phyloP scores from a whole-genome alignment of 2,329 filamentous ascomycete genomes.

The Knufia petricola region DNA sequence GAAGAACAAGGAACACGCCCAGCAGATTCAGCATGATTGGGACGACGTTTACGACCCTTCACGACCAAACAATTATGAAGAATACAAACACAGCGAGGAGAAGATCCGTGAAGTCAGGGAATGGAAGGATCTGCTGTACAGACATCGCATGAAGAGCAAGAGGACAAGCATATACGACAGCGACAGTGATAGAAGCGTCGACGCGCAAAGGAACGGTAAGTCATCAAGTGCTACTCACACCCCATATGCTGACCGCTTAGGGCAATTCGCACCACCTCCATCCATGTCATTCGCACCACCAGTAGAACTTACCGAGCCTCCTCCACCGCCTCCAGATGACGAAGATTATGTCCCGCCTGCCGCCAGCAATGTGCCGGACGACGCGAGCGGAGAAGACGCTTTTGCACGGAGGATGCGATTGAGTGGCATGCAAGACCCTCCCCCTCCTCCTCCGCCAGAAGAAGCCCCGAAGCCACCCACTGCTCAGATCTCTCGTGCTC shows the following conservation, averaged over 20 bases:
- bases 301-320: constrained; percentile 25
- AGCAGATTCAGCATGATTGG: constrained; percentile 59
- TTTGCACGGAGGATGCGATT: constrained; percentile 55
- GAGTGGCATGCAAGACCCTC: constrained; percentile 33
- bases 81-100: constrained; percentile 77
- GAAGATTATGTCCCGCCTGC: constrained; percentile 24
- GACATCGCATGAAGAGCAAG: constrained; percentile 49
- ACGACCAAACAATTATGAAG: constrained; percentile 71
- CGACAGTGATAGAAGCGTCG: constrained; percentile 34
- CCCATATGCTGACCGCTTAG: constrained; percentile 25
- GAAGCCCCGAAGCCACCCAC: constrained; percentile 31
- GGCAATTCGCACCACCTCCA: constrained; percentile 42
- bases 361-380: constrained; percentile 36
- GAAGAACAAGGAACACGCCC: constrained; percentile 52
- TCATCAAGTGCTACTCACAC: constrained; percentile 4
- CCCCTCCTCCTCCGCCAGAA: constrained; percentile 28
- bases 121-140: constrained; percentile 76
- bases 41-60: constrained; percentile 83
- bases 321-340: constrained; percentile 24
- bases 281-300: constrained; percentile 43
- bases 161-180: constrained; percentile 39
- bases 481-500: constrained; percentile 59
- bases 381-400: constrained; percentile 59
- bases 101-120: constrained; percentile 68
- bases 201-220: constrained; percentile 35